These are phyloP conservation scores for Chrysanthemum makinoi DNA, from an alignment of 129 eudicot genomes.

Conservation along the genomic window DNA sequence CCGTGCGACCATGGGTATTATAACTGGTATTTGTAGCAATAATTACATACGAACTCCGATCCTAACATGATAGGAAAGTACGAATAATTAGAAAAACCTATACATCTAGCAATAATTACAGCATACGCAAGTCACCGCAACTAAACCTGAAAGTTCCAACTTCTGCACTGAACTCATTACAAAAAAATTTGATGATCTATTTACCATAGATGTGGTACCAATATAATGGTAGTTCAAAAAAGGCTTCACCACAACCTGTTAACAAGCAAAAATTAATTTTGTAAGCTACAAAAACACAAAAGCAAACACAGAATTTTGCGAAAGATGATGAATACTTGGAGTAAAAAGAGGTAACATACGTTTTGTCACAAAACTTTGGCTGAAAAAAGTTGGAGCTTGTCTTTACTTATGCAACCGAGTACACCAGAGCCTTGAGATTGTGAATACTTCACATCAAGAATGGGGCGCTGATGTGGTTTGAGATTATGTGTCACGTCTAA, in stretches of 20 bases:
- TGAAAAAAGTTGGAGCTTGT: slow-evolving; percentile 14
- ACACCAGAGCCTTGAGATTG: slow-evolving; percentile 5
- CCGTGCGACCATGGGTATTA: too few species aligned
- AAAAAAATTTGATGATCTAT: background rate
- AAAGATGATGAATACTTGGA: background rate
- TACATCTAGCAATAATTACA: background rate
- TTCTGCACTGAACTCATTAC: background rate
- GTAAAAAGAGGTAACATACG: slow-evolving; percentile 9
- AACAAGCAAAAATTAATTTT: background rate
- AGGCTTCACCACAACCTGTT: background rate
- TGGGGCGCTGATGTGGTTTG: slow-evolving; percentile 13
- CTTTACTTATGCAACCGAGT: slow-evolving; percentile 18
- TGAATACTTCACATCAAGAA: slow-evolving; percentile 10
- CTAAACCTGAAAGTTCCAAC: background rate
- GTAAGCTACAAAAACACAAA: background rate
- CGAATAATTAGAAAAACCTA: too few species aligned
- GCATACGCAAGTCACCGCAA: background rate
- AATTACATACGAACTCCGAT: too few species aligned
- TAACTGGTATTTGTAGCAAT: too few species aligned
- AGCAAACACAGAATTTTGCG: background rate
- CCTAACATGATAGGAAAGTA: too few species aligned
- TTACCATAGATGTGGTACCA: background rate
- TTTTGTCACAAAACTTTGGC: slow-evolving; percentile 13
- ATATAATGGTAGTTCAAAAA: background rate
- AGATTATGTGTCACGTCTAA: slow-evolving; percentile 2